Evolutionary conservation across 164 flowering plant genomes (phyloP).

Genomic region (Vitis rupestris): DNA sequence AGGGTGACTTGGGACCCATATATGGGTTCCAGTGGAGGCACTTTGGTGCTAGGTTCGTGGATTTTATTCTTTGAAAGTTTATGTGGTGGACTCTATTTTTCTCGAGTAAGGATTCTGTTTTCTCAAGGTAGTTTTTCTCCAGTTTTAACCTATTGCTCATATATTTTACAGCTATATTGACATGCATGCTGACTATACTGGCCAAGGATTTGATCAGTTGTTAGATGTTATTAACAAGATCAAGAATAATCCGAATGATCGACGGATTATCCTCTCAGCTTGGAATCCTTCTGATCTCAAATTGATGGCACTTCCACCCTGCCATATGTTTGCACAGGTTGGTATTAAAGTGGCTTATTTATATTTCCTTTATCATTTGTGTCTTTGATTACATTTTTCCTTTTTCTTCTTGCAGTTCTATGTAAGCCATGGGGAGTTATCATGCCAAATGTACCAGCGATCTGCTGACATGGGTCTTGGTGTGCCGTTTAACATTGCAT

Average conservation of each 20-base stretch:
- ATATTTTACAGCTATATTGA: conserved; percentile 60
- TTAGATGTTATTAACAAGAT: conserved; percentile 84
- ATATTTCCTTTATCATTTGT: not conserved
- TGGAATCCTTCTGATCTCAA: conserved; percentile 96
- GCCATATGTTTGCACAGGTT: conserved; percentile 98
- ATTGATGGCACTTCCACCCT: conserved; percentile 95
- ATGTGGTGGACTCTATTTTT: not conserved
- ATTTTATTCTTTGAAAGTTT: not conserved
- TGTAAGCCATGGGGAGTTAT: conserved; percentile 83
- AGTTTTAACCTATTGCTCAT: conserved; percentile 1
- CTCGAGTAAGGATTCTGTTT: not conserved
- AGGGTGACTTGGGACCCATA: conserved; percentile 95
- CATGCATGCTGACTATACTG: conserved; percentile 94
- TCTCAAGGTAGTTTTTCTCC: not conserved
- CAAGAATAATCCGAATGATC: conserved; percentile 76
- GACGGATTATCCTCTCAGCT: conserved; percentile 85
- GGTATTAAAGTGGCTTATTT: not conserved
- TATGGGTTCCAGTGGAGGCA: conserved; percentile 98
- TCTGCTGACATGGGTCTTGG: conserved; percentile 99
- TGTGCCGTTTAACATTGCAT: conserved; percentile 94
- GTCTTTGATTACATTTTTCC: not conserved
- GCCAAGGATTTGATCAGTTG: conserved; percentile 94
- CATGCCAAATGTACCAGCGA: conserved; percentile 97
- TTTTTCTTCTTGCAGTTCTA: conserved; percentile 62
- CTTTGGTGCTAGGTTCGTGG: conserved; percentile 84